Base-by-base conservation (phyloP, 805 yeast species). In the Starmerella davenportii region DNA sequence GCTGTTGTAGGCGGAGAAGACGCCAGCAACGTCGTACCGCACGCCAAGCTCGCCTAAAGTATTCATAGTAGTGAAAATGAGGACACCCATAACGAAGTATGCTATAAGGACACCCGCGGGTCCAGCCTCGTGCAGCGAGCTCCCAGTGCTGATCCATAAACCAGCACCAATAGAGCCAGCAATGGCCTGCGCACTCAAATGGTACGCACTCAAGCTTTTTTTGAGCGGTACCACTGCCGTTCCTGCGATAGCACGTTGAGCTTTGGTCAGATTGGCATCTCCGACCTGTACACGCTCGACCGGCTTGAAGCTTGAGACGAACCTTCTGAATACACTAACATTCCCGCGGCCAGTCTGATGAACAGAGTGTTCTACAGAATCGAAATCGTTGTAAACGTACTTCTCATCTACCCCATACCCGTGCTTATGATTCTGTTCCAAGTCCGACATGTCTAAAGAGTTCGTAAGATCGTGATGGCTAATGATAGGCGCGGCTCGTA, bases 151-250 rank as follows among this genome's bases (percentile, higher is more conserved):
- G 27, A 73, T 59, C 51, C 69, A 73, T 24, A 74, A 57, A 48
- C 79, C 79, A 25, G 90, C 76, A 52, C 93, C 94, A 43, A 80
- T 76, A 37, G 87, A 76, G 39, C 90, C 84, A 42, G 87, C 90
- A 39, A 81, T 64, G 30, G 92, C 82, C 51, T 80, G 76, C 73
- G 79, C 72, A 38, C 53, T 56, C 30, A 59, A 36, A 39, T 59
- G 63, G 9, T 59, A 47, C n/a, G 48, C 38, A 41, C 52, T 55
- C 38, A 59, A 51, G 18, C 38, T 41, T 35, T 72, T 56, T 32
- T 69, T 62, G 13, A 48, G 38, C 2, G 52, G 51, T 3, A 48
- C 47, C 15, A 61, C 59, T 20, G 69, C 67, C 4, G 70, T 57
- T 15, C 38, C 35, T 5, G 37, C 34, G 18, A 72, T 73, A 43